Conservation (phyloP, 2,329 filamentous ascomycete species). For the Exophiala sp. region DNA sequence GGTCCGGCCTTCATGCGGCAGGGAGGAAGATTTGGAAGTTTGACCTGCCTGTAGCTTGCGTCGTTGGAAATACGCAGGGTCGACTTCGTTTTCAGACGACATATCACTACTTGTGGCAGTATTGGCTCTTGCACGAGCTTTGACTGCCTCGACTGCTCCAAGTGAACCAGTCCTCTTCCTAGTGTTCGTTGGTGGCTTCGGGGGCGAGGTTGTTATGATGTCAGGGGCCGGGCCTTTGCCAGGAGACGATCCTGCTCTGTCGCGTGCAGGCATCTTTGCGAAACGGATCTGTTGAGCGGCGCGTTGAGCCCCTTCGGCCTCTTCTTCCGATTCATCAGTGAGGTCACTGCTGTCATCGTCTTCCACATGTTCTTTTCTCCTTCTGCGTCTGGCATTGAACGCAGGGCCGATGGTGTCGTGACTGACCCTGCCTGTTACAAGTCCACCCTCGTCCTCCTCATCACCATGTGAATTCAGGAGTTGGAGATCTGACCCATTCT, state of each 20-base stretch:
- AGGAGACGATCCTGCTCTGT: conserved; percentile 83
- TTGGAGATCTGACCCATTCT: conserved; percentile 42
- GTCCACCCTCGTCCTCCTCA: conserved; percentile 60
- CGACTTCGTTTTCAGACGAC: conserved; percentile 61
- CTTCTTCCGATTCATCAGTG: conserved; percentile 65
- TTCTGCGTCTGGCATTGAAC: conserved; percentile 46
- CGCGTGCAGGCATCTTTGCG: conserved; percentile 86
- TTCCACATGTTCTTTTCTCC: conserved; percentile 56
- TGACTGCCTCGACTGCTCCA: conserved; percentile 52
- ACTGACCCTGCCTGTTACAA: conserved; percentile 58
- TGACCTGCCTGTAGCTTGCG: conserved; percentile 48
- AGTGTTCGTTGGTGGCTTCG: conserved; percentile 45
- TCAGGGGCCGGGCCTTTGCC: conserved; percentile 56
- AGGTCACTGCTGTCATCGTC: conserved; percentile 65
- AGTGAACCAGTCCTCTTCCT: conserved; percentile 55
- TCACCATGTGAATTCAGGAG: conserved; percentile 42
- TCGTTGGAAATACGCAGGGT: conserved; percentile 51
- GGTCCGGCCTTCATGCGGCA: conserved; percentile 1
- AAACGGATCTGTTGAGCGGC: conserved; percentile 92
- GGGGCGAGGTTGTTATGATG: conserved; percentile 55
- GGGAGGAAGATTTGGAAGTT: conserved; percentile 33
- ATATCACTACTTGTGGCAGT: conserved; percentile 65
- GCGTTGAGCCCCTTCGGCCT: conserved; percentile 49
- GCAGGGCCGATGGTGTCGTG: conserved; percentile 57
- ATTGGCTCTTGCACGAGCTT: conserved; percentile 55